Evolutionary conservation across 495 filamentous ascomycete genomes (phyloP).

Genomic region (Chaetomidium leptoderma): DNA sequence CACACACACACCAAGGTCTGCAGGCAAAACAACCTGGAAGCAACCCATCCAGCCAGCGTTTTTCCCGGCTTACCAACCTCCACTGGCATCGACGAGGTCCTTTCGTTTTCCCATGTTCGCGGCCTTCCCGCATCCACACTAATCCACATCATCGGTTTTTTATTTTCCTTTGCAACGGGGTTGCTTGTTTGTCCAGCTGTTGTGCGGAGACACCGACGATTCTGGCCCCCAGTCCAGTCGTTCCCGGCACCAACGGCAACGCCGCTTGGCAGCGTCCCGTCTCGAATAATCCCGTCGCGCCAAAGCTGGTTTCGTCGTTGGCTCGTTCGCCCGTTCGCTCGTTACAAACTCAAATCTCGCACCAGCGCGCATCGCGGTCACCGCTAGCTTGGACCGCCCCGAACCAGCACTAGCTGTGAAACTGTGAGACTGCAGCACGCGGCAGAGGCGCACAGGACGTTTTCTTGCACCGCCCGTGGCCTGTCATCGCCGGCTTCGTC

Average conservation of each 20-base stretch:
- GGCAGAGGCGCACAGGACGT: constrained; percentile 12
- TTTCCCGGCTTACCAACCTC: constrained; percentile 10
- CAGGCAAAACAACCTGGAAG: neutral
- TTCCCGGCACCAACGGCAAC: constrained; percentile 15
- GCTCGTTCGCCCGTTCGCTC: neutral
- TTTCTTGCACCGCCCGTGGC: constrained; percentile 14
- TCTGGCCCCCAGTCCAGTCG: constrained; percentile 1
- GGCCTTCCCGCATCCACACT: neutral
- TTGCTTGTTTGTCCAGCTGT: constrained; percentile 11
- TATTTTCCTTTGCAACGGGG: constrained; percentile 6
- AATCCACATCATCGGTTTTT: constrained; percentile 7
- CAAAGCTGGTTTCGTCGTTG: constrained; percentile 13
- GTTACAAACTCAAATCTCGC: constrained; percentile 2
- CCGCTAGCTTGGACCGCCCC: constrained; percentile 9
- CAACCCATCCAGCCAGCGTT: constrained; percentile 6
- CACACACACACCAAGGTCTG: neutral
- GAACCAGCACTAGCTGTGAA: constrained; percentile 1
- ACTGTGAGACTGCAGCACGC: constrained; percentile 19
- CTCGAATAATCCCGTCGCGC: constrained; percentile 5
- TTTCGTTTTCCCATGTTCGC: constrained; percentile 14
- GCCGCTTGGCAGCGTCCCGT: constrained; percentile 16
- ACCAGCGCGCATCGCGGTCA: constrained; percentile 5
- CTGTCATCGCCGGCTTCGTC: constrained; percentile 17
- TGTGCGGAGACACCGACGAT: constrained; percentile 2
- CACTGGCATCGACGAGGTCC: constrained; percentile 11